phyloP scores from a whole-genome alignment of 1,284 basidiomycete species.

The Sporisorium graminicola region DNA sequence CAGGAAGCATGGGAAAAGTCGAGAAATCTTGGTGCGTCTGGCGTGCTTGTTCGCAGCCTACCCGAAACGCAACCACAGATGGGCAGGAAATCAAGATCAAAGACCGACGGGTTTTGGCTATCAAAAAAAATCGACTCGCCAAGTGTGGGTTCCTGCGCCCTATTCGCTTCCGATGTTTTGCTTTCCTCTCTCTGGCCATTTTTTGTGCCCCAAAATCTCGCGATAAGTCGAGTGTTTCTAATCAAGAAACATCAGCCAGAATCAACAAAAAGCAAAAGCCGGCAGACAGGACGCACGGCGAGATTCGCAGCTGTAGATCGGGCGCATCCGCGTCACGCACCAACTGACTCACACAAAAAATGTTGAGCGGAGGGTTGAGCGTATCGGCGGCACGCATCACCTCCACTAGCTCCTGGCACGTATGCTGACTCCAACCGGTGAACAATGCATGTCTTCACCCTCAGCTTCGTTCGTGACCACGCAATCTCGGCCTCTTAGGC shows the following conservation, averaged over 20 bases:
- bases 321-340: not conserved
- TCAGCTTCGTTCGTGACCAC: not conserved
- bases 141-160: conserved; percentile 5
- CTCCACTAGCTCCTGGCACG: too few relatives aligned
- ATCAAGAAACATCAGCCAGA: not conserved
- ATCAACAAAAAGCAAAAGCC: not conserved
- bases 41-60: not conserved
- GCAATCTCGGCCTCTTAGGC: not conserved
- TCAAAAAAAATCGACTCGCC: conserved; percentile 13
- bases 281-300: not conserved
- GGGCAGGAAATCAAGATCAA: conserved; percentile 3
- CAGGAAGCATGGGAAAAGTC: conserved; percentile 2
- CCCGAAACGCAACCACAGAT: not conserved
- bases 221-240: not conserved
- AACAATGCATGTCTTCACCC: too few relatives aligned
- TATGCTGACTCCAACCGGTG: too few relatives aligned
- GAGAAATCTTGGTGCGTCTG: not conserved
- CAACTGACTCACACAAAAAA: too few relatives aligned
- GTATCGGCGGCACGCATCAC: too few relatives aligned
- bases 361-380: too few relatives aligned
- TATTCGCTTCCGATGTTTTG: not conserved
- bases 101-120: conserved; percentile 45
- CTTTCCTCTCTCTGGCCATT: not conserved
- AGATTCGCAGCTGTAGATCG: not conserved
- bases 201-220: conserved; percentile 5